Evolutionary conservation across 768 basidiomycete species (phyloP), one percentile per base, ranked within the genome.

Genomic region (Suillus bovinus): DNA sequence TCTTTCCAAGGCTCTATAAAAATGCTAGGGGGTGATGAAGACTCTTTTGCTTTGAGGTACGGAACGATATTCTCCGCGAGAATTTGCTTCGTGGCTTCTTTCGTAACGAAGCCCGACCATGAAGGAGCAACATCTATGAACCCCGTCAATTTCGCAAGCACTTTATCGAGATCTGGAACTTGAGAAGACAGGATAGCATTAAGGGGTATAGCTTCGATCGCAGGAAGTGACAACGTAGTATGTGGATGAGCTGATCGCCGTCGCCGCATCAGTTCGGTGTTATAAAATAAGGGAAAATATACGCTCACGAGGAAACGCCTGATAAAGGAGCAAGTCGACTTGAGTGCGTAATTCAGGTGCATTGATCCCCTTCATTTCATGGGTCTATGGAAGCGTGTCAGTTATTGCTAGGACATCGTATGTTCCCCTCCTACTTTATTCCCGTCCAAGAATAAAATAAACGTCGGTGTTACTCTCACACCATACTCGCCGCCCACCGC

Each of bases 401-500:
- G n/a, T 42, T 29, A 47, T 1, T 1, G 52, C 24, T 27, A 47
- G 54, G 62, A 60, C 14, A 27, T 39, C 29, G 34, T 20, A 61
- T 11, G 1, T 14, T 54, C 52, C 22, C 24, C 2, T n/a, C 64
- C 64, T 59, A 90, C 90, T 85, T 90, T 87, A 57, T 82, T 79
- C 1, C 88, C 92, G 63, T 91, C 81, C 63, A 88, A 73, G 78
- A 94, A 98, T 77, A 97, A 95, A 44, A 91, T 77, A 69, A 98
- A 96, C 1, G 93, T 95, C 6, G 95, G 96, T 2, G 93, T 96
- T 20, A 83, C 94, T 17, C 81, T 74, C 1, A 97, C 84, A 16
- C 83, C 79, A 77, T 84, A 90, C 71, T 87, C 79, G 1, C 73
- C 63, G 0, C 89, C 91, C 17, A 96, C 75, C 59, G 78, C 77